Percentiles rank a stretch among this genome's conserved stretches.
Evolutionary conservation across 768 basidiomycete species (phyloP).

Genomic region (Amanita molliuscula): DNA sequence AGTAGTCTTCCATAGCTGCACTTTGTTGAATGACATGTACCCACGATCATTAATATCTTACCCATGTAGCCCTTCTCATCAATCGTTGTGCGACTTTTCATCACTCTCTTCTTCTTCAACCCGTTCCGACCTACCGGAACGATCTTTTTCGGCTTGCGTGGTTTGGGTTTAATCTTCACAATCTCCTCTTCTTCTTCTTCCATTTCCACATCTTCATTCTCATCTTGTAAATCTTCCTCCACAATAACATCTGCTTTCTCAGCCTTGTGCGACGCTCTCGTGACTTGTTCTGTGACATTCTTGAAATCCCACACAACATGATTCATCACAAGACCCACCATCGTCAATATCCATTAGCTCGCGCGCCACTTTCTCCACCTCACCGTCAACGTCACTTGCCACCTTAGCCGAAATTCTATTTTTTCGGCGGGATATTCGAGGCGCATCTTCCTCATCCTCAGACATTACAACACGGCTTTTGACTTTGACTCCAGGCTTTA

Average conservation of each 20-base stretch:
- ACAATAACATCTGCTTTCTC: conserved; percentile 15
- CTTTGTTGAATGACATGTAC: conserved; percentile 3
- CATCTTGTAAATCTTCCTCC: conserved; percentile 13
- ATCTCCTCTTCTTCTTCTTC: conserved; percentile 24
- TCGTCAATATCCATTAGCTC: conserved; percentile 77
- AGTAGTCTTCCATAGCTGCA: conserved; percentile 68
- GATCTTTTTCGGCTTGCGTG: conserved; percentile 42
- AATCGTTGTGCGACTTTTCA: conserved; percentile 42
- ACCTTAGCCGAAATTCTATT: conserved; percentile 20
- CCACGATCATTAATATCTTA: conserved; percentile 19
- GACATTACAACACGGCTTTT: conserved; percentile 44
- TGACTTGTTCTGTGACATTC: conserved; percentile 4
- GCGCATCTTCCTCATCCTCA: conserved; percentile 48
- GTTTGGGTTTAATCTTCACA: conserved; percentile 23
- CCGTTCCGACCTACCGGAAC: conserved; percentile 75
- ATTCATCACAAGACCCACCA: conserved; percentile 24
- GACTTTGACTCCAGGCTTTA: conserved; percentile 14
- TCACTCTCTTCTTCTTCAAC: conserved; percentile 58
- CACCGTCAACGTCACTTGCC: conserved; percentile 21
- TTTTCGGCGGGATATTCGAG: conserved; percentile 10
- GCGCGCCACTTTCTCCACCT: conserved; percentile 35
- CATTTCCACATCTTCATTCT: conserved; percentile 15
- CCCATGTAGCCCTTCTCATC: conserved; percentile 71
- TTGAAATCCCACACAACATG: neutral
- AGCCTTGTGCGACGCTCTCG: conserved; percentile 5